Evolutionary conservation across 129 eudicot genomes (phyloP).

Genomic region (Pittosporum tobira): DNA sequence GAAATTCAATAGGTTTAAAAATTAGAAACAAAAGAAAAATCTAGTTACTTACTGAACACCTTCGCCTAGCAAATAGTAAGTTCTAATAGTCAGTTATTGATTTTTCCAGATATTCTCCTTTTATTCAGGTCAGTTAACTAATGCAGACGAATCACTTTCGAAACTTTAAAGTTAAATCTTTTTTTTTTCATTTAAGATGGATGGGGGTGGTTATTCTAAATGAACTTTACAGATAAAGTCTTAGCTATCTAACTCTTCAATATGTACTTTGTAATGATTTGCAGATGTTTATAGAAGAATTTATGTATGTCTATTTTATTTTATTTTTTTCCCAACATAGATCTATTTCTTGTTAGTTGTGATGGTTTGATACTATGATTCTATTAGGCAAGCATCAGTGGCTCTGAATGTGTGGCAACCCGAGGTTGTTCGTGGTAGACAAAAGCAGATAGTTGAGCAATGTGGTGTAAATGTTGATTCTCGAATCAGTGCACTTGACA

Average conservation of each 20-base stretch:
- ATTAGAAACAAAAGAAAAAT: no score
- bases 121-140: neutral
- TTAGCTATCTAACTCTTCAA: neutral
- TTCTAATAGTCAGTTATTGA: no score
- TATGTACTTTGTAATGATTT: no score
- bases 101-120: neutral
- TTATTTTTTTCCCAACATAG: neutral
- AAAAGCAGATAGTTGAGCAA: constrained; percentile 66
- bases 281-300: neutral
- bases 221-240: neutral
- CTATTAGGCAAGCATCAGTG: constrained; percentile 59
- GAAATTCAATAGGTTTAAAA: neutral
- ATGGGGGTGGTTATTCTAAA: neutral
- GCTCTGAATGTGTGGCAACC: constrained; percentile 98
- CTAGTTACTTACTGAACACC: neutral
- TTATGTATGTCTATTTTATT: neutral
- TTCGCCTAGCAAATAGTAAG: neutral
- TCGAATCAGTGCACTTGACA: constrained; percentile 57
- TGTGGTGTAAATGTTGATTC: constrained; percentile 55
- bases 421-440: constrained; percentile 61
- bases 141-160: neutral
- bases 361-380: constrained; percentile 2
- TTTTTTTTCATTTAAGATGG: neutral
- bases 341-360: neutral
- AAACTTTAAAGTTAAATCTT: neutral